These are phyloP conservation scores for Candida buenavistaensis DNA, from an alignment of 1,139 yeast species.

Conservation along the genomic window DNA sequence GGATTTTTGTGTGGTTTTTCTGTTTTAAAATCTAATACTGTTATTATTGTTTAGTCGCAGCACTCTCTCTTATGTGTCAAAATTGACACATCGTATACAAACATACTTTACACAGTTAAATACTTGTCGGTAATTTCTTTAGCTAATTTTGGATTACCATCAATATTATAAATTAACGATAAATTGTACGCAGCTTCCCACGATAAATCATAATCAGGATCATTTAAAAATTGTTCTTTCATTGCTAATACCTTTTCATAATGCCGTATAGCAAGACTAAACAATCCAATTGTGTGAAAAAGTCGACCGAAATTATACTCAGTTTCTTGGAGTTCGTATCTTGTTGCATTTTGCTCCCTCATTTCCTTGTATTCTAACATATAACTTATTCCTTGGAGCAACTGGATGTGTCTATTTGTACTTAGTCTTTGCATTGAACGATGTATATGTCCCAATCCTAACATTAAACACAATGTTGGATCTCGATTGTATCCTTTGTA, in stretches of 20 bases:
- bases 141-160: conserved; percentile 72
- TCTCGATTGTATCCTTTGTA: conserved; percentile 67
- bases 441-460: conserved; percentile 84
- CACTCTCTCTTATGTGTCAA: no score
- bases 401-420: conserved; percentile 79
- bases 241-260: conserved; percentile 63
- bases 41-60: no score
- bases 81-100: not conserved
- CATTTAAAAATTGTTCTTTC: conserved; percentile 27
- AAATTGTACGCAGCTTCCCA: conserved; percentile 86
- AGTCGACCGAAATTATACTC: conserved; percentile 82
- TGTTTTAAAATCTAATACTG: no score
- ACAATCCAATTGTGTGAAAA: conserved; percentile 79
- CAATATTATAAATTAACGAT: conserved; percentile 67
- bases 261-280: conserved; percentile 67
- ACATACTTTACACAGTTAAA: conserved; percentile 33
- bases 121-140: conserved; percentile 62
- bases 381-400: conserved; percentile 82
- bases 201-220: conserved; percentile 53
- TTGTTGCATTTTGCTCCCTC: conserved; percentile 33
- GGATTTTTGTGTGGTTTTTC: no score
- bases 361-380: conserved; percentile 67
- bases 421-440: conserved; percentile 91
- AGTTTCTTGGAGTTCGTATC: conserved; percentile 70
- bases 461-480: conserved; percentile 71